Base-by-base conservation (phyloP, 2,329 filamentous ascomycete genomes). In the Aplosporella prunicola region DNA sequence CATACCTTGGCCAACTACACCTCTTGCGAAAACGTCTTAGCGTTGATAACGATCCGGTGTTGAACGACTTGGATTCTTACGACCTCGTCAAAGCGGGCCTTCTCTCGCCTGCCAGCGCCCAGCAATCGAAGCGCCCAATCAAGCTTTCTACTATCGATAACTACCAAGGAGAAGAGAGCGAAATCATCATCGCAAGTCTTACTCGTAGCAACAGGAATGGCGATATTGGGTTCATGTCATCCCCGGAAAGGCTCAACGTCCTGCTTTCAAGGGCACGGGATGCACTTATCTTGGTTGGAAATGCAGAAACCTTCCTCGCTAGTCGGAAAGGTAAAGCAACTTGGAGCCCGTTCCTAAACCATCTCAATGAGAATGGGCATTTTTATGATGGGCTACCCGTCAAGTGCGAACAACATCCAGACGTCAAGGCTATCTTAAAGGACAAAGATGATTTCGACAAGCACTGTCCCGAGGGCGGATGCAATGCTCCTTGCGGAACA, bases 141-240 rank as follows among this genome's bases (percentile, higher is more conserved):
- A 64, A 69, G 0, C 62, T 87, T 0, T 83, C 81, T 0, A 85
- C 81, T 0, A 80, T 87, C 35, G 78, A 78, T 81, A 87, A 87
- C 43, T 88, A 82, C 40, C 82, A 87, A 52, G 81, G 82, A 1
- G 82, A 87, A 49, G 82, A 88, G 45, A 77, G 74, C 24, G 74
- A 86, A 1, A 79, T 88, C 11, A 76, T 86, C 0, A 70, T 88
- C 6, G 72, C 64, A 0, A 80, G 77, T 0, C 54, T 87, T 9
- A 83, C 79, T 0, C 63, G 82, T 4, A 81, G 80, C 51, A 87
- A 87, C 44, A 40, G 48, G 0, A 49, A 51, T 0, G 70, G 73
- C 0, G 76, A 85, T 1, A 82, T 86, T 20, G 82, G 82, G 0
- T 87, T 87, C 51, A 76, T 87, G 66, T 51, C 62, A 0, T 65